A percentile compares a stretch with the other conserved stretches of the same genome.
phyloP scores from a whole-genome alignment of 2,329 filamentous ascomycete genomes.

The Chrysoporthe deuterocubensis region DNA sequence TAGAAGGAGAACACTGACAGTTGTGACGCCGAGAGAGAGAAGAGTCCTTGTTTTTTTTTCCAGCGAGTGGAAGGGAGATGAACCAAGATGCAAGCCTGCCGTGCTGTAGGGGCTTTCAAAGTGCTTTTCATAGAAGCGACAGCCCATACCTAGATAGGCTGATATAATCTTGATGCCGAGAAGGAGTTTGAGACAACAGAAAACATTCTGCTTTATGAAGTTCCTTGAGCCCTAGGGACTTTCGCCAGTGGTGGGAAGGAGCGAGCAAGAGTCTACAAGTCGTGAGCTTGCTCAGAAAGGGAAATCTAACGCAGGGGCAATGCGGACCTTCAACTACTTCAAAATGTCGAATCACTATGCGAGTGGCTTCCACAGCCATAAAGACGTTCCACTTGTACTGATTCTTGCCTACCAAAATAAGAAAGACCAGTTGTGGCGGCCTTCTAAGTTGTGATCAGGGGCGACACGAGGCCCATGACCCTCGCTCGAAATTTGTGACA shows the following conservation, averaged over 20 bases:
- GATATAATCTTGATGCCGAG: background rate
- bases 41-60: background rate
- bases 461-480: background rate
- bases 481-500: background rate
- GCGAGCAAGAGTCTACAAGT: background rate
- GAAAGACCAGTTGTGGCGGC: background rate
- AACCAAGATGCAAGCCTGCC: background rate
- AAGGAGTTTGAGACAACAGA: background rate
- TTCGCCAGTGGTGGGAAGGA: background rate
- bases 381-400: background rate
- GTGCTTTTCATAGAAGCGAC: background rate
- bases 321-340: background rate
- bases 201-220: background rate
- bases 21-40: background rate
- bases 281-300: background rate
- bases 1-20: background rate
- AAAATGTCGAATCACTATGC: background rate
- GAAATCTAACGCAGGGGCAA: background rate
- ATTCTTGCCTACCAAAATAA: background rate
- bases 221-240: background rate
- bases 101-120: background rate
- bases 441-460: background rate
- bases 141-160: background rate
- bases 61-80: background rate
- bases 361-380: background rate